Conservation (phyloP, 176 grass and related monocot species). For the Melocanna baccifera region DNA sequence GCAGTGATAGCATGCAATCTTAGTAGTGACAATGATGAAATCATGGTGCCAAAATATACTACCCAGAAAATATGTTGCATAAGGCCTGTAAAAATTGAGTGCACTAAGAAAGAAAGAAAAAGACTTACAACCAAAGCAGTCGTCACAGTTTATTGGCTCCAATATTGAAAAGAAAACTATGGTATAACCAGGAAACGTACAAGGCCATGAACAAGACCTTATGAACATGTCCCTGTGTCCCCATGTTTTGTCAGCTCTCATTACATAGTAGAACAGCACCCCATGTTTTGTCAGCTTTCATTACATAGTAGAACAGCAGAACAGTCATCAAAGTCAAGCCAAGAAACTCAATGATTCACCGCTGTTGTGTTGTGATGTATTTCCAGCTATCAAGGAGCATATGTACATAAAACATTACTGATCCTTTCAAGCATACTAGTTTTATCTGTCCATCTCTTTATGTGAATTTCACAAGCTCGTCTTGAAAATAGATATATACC, state of each 20-base stretch:
- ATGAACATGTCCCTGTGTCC: conserved; percentile 3
- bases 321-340: background rate
- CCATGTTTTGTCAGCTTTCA: conserved; percentile 4
- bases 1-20: conserved; percentile 16
- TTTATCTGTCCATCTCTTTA: background rate
- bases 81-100: background rate
- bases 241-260: conserved; percentile 4
- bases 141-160: background rate
- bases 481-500: background rate
- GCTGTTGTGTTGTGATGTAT: background rate
- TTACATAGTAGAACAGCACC: background rate
- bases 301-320: background rate
- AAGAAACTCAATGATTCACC: background rate
- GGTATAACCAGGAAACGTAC: background rate
- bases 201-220: background rate
- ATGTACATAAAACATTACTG: background rate
- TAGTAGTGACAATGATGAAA: conserved; percentile 1
- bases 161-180: conserved; percentile 3
- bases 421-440: background rate
- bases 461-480: background rate
- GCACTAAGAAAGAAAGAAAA: background rate
- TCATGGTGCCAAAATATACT: background rate
- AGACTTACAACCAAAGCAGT: background rate
- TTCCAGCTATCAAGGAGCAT: background rate
- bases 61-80: background rate